Base-by-base conservation (phyloP, 2,329 filamentous ascomycete genomes). In the Achaetomium macrosporum region DNA sequence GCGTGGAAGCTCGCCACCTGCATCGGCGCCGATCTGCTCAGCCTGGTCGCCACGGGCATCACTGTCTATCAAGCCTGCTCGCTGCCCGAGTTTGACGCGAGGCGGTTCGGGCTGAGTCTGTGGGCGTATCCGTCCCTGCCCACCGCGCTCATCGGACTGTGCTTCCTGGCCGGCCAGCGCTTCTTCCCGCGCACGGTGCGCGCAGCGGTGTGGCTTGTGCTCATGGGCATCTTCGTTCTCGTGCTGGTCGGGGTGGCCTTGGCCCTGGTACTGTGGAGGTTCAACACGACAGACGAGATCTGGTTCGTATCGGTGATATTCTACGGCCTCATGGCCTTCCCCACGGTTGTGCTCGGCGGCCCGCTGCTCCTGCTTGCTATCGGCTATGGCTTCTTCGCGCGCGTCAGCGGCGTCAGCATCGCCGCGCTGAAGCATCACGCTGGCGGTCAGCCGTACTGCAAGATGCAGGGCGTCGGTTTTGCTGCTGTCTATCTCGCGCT, bases 391-490 rank as follows among this genome's bases (percentile, higher is more conserved):
- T 29, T 17, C 33, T 48, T 48, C 17, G 36, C 12, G 9, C 36
- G 46, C 15, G 36, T 48, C 20, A 37, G 46, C n/a, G 46, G 46
- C n/a, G 46, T 48, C n/a, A 33, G 33, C 6, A 15, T 41, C 20
- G 46, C 46, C 10, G 46, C 46, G 46, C 33, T 17, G 36, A 3
- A 19, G 2, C 46, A 48, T 37, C 20, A 41, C n/a, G 36, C 46
- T 16, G 45, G 37, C 37, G 46, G 46, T 4, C 17, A 48, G 46
- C 36, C 37, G n/a, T 48, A 48, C 37, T 48, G 46, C 46, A 48
- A 33, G 46, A 48, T 48, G 46, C 20, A 20, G 10, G 46, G 46
- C 13, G 12, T 20, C 7, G 46, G 36, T 6, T 48, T 48, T 20
- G 36, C 36, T 5, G 29, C 25, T 2, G 25, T n/a, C 15, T 48